Percentiles rank a stretch among this genome's conserved stretches.
These are phyloP conservation scores for Sphagnum tenellum DNA, from an alignment of 225 moss, liverwort and hornwort genomes.

Conservation along the genomic window DNA sequence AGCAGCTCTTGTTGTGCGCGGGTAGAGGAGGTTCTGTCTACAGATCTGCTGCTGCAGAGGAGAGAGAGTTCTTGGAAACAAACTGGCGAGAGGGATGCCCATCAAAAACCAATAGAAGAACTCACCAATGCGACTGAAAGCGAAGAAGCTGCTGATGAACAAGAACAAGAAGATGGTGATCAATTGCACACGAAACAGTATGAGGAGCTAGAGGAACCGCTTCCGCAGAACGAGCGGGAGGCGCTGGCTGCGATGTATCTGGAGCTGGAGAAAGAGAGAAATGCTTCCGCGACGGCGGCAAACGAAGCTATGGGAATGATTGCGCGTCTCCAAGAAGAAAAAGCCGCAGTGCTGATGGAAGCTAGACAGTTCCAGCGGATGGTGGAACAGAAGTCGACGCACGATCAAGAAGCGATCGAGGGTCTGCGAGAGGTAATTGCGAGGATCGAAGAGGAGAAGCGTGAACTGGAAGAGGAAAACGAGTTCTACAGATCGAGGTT, in stretches of 20 bases:
- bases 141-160: not conserved
- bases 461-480: slow-evolving; percentile 44
- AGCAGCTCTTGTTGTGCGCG: too few relatives aligned
- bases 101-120: too few relatives aligned
- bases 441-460: slow-evolving; percentile 40
- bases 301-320: slow-evolving; percentile 95
- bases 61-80: too few relatives aligned
- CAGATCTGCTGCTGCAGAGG: too few relatives aligned
- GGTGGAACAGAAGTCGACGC: slow-evolving; percentile 59
- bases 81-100: too few relatives aligned
- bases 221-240: slow-evolving; percentile 35
- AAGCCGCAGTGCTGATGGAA: slow-evolving; percentile 64
- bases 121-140: too few relatives aligned
- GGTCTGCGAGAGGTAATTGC: slow-evolving; percentile 40
- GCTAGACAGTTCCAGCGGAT: slow-evolving; percentile 70
- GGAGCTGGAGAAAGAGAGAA: slow-evolving; percentile 76
- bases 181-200: slow-evolving; percentile 13
- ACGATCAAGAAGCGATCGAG: slow-evolving; percentile 66
- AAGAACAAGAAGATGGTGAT: slow-evolving; percentile 14
- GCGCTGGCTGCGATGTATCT: slow-evolving; percentile 37
- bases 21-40: too few relatives aligned
- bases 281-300: slow-evolving; percentile 63
- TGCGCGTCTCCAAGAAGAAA: slow-evolving; percentile 79
- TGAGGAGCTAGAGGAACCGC: too few relatives aligned
- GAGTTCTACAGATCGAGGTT: slow-evolving; percentile 17